Conservation (phyloP, 2,329 filamentous ascomycete genomes). For the Raffaelea arxii region DNA sequence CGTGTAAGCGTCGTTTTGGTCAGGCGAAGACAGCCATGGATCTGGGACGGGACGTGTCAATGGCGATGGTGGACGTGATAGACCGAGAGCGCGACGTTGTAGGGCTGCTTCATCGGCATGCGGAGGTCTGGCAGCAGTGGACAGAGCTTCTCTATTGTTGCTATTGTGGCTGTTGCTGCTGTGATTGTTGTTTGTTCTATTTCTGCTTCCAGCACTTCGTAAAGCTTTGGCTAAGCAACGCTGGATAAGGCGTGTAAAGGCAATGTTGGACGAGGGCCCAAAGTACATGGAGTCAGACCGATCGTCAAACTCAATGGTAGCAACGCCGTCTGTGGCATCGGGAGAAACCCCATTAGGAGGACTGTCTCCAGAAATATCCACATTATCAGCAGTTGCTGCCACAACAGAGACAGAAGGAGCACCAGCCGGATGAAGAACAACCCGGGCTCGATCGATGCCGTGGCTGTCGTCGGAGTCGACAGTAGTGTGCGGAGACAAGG, state of each 20-base stretch:
- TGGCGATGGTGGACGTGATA: background rate
- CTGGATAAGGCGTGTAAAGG: constrained; percentile 15
- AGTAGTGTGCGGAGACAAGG: no score
- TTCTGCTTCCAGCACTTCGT: background rate
- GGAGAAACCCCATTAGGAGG: background rate
- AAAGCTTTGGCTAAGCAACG: constrained; percentile 7
- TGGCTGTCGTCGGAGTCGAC: no score
- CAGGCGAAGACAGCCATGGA: no score
- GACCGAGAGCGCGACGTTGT: background rate
- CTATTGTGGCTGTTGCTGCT: background rate
- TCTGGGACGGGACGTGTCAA: background rate
- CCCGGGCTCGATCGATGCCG: no score
- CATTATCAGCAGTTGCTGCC: no score
- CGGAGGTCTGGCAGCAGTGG: no score
- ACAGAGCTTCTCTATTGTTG: no score
- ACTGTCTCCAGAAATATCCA: no score
- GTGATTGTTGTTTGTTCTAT: background rate
- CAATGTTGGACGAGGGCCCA: constrained; percentile 17
- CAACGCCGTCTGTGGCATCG: constrained; percentile 14
- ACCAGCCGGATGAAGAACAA: no score
- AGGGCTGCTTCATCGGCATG: no score
- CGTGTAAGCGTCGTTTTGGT: background rate
- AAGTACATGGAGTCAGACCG: constrained; percentile 15
- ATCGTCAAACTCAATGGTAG: constrained; percentile 14
- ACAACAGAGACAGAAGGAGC: no score